Evolutionary conservation across 129 eudicot genomes (phyloP).

Genomic region (Heracleum sosnowskyi): DNA sequence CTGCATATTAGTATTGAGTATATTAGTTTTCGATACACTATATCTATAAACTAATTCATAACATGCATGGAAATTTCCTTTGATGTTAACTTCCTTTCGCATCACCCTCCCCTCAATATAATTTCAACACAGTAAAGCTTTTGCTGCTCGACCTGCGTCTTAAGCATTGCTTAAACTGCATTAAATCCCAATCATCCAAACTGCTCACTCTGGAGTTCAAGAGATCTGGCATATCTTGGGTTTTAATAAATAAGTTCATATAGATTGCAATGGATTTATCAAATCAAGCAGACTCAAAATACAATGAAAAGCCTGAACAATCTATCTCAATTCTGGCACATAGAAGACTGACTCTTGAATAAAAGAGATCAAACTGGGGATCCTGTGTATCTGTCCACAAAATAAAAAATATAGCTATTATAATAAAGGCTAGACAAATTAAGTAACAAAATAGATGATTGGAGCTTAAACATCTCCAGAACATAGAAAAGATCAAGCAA

Average conservation of each 20-base stretch:
- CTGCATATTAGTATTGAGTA: background rate
- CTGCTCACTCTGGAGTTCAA: background rate
- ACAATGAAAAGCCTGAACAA: background rate
- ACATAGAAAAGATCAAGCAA: background rate
- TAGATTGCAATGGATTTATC: background rate
- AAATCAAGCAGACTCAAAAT: background rate
- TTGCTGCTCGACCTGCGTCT: background rate
- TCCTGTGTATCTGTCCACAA: background rate
- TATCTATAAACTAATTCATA: background rate
- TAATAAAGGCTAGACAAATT: background rate
- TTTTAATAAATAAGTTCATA: background rate
- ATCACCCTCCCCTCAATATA: background rate
- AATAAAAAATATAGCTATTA: background rate
- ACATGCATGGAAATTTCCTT: background rate
- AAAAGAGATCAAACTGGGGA: background rate
- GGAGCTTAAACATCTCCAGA: background rate
- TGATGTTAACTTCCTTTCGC: background rate
- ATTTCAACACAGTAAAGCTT: background rate
- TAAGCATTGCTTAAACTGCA: background rate
- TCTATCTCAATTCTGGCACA: background rate
- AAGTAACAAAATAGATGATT: background rate
- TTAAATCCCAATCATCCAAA: background rate
- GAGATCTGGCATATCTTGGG: background rate
- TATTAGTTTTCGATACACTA: background rate
- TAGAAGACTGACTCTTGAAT: background rate